Evolutionary conservation across 441 rosid genomes (phyloP).

Genomic region (Melianthus villosus): DNA sequence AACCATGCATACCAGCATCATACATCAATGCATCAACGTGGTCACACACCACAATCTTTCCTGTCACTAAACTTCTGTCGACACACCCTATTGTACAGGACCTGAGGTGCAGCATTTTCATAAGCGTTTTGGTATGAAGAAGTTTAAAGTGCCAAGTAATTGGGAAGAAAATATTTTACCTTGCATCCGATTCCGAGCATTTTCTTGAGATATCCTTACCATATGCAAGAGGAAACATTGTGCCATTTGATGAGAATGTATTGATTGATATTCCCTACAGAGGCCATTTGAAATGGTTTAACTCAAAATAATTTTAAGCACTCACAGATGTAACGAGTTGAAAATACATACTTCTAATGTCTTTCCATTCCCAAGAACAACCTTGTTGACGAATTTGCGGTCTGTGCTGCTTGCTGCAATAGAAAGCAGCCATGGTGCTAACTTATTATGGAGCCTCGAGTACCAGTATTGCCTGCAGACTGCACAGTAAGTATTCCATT

Average conservation of each 20-base stretch:
- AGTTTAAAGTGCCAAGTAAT: background rate
- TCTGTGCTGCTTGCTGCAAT: constrained; percentile 38
- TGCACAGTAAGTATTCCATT: constrained; percentile 25
- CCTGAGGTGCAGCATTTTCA: constrained; percentile 13
- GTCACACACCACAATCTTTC: constrained; percentile 25
- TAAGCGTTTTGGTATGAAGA: too few relatives aligned
- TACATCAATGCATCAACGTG: accelerated
- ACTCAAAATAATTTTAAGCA: background rate
- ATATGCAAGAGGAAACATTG: constrained; percentile 19
- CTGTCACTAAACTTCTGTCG: constrained; percentile 14
- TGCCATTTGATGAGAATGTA: constrained; percentile 15
- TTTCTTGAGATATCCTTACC: constrained; percentile 9
- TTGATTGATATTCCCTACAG: constrained; percentile 34
- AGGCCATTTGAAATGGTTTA: background rate
- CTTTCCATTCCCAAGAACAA: constrained; percentile 26
- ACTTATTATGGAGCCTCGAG: constrained; percentile 7
- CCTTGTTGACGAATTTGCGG: constrained; percentile 21
- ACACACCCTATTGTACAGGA: constrained; percentile 11
- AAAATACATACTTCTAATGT: constrained; percentile 18
- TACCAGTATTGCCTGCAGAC: constrained; percentile 32
- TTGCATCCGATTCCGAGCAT: constrained; percentile 4
- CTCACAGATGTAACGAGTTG: background rate
- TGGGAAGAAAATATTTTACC: constrained; percentile 9
- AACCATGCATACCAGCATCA: constrained; percentile 17
- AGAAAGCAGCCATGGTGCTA: constrained; percentile 36